phyloP scores from a whole-genome alignment of 257 asterid genomes.

The Solanum rostratum region DNA sequence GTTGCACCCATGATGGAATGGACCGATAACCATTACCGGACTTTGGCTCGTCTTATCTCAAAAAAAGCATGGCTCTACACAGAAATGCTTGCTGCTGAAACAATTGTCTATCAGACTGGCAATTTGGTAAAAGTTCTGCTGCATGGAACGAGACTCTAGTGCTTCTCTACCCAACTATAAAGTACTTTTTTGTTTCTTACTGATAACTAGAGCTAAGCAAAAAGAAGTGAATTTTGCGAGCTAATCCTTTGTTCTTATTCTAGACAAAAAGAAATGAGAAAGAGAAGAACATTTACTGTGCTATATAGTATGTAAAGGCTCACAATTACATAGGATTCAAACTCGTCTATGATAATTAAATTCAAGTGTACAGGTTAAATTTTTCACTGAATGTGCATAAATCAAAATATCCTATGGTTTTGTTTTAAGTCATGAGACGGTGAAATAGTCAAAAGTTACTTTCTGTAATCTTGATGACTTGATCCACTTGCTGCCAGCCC shows the following conservation, averaged over 20 bases:
- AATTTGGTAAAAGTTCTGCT: conserved; percentile 46
- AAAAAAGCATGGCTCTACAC: conserved; percentile 88
- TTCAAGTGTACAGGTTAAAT: neutral
- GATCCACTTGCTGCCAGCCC: neutral
- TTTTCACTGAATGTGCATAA: neutral
- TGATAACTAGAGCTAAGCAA: neutral
- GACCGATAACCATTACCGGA: conserved; percentile 83
- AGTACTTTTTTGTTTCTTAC: neutral
- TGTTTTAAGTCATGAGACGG: neutral
- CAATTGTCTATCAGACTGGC: conserved; percentile 77
- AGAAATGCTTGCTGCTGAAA: conserved; percentile 97
- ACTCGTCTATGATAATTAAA: neutral
- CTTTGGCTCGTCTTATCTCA: conserved; percentile 80
- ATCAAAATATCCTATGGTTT: neutral
- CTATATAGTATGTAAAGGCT: neutral
- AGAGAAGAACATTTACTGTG: neutral
- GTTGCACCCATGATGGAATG: conserved; percentile 97
- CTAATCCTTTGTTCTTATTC: neutral
- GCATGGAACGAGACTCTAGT: neutral
- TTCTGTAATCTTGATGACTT: neutral
- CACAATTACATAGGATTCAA: neutral
- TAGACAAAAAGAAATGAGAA: neutral
- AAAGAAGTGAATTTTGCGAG: neutral
- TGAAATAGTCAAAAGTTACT: neutral
- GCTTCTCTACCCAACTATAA: neutral